Conservation (phyloP, 331 rosid genomes). For the Saraca asoca region DNA sequence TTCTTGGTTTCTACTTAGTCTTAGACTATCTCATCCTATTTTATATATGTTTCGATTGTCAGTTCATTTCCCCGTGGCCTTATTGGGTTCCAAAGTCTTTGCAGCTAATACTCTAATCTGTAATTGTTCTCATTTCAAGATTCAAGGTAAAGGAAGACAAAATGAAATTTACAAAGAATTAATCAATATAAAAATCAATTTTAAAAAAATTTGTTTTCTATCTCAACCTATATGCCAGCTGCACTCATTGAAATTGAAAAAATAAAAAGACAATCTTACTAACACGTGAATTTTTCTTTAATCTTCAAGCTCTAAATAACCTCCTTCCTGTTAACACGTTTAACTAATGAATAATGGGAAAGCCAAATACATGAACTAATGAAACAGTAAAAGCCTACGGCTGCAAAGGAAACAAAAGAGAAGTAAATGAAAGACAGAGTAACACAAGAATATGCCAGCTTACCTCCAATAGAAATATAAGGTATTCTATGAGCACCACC, state of each 20-base stretch:
- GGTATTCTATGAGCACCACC: constrained; percentile 83
- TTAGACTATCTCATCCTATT: not conserved
- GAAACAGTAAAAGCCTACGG: not conserved
- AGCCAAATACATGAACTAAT: not conserved
- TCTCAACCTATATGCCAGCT: not conserved
- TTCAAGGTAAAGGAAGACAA: not conserved
- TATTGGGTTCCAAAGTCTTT: not conserved
- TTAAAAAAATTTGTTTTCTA: not conserved
- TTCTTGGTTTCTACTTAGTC: not conserved
- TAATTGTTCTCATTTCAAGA: constrained; percentile 6
- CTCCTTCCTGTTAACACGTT: too few relatives aligned
- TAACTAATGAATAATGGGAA: not conserved
- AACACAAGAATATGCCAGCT: constrained; percentile 15
- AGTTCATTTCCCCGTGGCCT: constrained; percentile 7
- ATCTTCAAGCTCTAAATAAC: not conserved
- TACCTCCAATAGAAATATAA: constrained; percentile 80
- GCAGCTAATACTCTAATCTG: not conserved
- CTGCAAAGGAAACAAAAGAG: not conserved
- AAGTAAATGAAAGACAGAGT: not conserved
- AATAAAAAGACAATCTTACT: not conserved
- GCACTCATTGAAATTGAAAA: not conserved
- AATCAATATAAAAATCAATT: not conserved
- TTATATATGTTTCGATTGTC: not conserved
- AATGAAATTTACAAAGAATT: not conserved
- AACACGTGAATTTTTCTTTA: not conserved